phyloP scores from a whole-genome alignment of 192 early-diverging fungal species.

The Coemansia sp. region DNA sequence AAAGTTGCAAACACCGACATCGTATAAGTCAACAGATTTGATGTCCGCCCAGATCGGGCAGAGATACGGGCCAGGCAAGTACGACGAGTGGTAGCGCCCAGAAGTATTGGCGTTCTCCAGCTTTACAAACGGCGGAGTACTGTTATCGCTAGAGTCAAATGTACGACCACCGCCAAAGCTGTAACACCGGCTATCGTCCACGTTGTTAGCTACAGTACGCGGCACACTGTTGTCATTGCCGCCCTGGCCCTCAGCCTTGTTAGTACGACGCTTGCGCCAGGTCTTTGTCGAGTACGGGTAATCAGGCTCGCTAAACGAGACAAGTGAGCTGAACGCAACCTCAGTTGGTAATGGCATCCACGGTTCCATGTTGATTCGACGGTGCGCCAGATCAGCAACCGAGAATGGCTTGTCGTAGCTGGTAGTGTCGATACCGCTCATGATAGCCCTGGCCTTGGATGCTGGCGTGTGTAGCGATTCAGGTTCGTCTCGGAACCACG shows the following conservation, averaged over 20 bases:
- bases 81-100: conserved; percentile 45
- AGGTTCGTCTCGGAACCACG: conserved; percentile 44
- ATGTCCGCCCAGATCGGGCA: conserved; percentile 57
- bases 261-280: conserved; percentile 25
- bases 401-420: conserved; percentile 53
- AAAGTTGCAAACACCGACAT: conserved; percentile 48
- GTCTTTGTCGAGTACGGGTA: conserved; percentile 50
- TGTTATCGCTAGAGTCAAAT: conserved; percentile 31
- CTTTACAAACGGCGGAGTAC: conserved; percentile 18
- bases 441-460: conserved; percentile 14
- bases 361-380: conserved; percentile 49
- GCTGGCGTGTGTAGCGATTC: conserved; percentile 22
- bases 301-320: conserved; percentile 9
- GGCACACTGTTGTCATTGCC: background rate
- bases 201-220: background rate
- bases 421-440: conserved; percentile 19
- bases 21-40: conserved; percentile 50
- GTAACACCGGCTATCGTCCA: conserved; percentile 1
- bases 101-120: conserved; percentile 45
- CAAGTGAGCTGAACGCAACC: conserved; percentile 15
- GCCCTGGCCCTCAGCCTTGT: background rate
- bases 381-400: conserved; percentile 47
- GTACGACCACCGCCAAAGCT: background rate
- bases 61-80: conserved; percentile 46
- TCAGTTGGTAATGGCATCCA: conserved; percentile 45